A percentile compares a stretch with the other conserved stretches of the same genome.
Conservation (phyloP, 352 stramenopile genomes). For the Phytopythium ostracodes region DNA sequence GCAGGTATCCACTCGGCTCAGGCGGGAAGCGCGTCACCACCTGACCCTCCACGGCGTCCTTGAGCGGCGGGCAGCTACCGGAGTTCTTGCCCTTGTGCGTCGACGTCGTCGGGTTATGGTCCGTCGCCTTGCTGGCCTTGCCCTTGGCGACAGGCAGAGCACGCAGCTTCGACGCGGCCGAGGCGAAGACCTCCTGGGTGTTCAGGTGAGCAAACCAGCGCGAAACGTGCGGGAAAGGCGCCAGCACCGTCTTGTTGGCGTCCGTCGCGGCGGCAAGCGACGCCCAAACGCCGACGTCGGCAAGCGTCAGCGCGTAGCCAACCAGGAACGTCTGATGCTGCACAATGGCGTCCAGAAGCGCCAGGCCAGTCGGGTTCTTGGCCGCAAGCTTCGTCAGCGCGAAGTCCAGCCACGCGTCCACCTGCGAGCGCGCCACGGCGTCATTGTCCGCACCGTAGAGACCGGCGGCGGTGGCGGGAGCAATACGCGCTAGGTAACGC, state of each 20-base stretch:
- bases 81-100: constrained; percentile 73
- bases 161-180: constrained; percentile 46
- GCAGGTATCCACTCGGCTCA: constrained; percentile 98
- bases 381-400: constrained; percentile 53
- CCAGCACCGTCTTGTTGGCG: constrained; percentile 40
- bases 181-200: constrained; percentile 49
- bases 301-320: constrained; percentile 91
- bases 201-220: constrained; percentile 74
- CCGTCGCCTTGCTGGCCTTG: constrained; percentile 17
- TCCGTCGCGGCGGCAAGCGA: constrained; percentile 36
- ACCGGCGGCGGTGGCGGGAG: constrained; percentile 26
- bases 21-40: constrained; percentile 98
- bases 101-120: constrained; percentile 20
- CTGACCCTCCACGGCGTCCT: constrained; percentile 92
- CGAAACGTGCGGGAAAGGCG: constrained; percentile 56
- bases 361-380: constrained; percentile 39
- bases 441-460: constrained; percentile 63
- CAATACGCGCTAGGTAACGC: constrained; percentile 53
- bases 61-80: constrained; percentile 91
- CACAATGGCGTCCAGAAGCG: constrained; percentile 89
- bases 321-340: constrained; percentile 92
- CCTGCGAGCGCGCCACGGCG: constrained; percentile 47
- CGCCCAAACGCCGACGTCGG: constrained; percentile 94
- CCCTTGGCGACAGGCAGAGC: constrained; percentile 23
- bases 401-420: constrained; percentile 95